These are phyloP conservation scores for Vickermania ingenoplastis DNA, from an alignment of 208 protist genomes.

Conservation along the genomic window DNA sequence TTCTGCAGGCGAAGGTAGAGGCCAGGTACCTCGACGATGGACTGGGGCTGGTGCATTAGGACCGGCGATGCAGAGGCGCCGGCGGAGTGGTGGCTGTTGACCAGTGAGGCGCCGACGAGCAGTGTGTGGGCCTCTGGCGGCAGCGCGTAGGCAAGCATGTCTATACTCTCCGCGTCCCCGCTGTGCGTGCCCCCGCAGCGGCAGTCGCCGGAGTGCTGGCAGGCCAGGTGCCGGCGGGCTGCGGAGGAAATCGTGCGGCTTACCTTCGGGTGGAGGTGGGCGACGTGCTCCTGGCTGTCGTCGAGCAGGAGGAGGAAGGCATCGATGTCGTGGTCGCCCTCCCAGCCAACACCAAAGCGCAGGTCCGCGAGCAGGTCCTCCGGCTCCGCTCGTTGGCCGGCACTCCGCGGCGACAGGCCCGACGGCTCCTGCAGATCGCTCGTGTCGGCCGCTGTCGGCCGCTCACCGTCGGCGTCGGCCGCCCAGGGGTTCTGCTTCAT, in stretches of 20 bases:
- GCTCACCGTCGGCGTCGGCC: no score
- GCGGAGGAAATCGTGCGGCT: constrained; percentile 27
- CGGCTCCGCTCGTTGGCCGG: not conserved
- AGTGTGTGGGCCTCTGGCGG: constrained; percentile 44
- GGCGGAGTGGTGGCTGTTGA: constrained; percentile 44
- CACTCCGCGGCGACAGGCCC: not conserved
- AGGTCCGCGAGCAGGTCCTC: constrained; percentile 41
- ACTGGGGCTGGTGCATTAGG: not conserved
- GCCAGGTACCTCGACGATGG: constrained; percentile 59
- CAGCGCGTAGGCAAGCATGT: constrained; percentile 49
- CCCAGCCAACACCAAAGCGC: constrained; percentile 76
- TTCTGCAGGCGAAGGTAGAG: constrained; percentile 70
- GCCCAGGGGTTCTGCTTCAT: constrained; percentile 21
- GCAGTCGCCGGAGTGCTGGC: constrained; percentile 58
- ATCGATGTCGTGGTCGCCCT: constrained; percentile 67
- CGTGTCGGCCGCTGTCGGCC: not conserved
- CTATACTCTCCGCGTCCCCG: constrained; percentile 73
- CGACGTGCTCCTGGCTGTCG: constrained; percentile 56
- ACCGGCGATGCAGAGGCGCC: not conserved
- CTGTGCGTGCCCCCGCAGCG: constrained; percentile 25
- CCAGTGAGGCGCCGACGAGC: constrained; percentile 29
- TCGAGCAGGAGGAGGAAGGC: constrained; percentile 74
- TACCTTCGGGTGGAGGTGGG: constrained; percentile 58
- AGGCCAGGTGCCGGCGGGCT: constrained; percentile 16
- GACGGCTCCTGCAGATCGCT: no score